phyloP scores from a whole-genome alignment of 345 rosid genomes.

The Eutrema heterophyllum region DNA sequence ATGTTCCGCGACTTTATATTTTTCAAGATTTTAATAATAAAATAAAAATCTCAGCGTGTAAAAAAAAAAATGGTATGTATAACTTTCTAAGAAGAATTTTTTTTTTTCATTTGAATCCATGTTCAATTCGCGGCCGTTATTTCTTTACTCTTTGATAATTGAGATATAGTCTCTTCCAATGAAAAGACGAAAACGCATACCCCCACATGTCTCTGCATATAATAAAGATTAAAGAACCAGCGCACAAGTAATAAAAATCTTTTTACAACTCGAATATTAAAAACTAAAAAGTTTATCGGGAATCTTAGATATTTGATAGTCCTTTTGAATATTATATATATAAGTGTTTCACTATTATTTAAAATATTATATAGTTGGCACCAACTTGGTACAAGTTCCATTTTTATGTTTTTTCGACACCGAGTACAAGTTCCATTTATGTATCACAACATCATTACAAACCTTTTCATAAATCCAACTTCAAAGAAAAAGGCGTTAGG shows the following conservation, averaged over 20 bases:
- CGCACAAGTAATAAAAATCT: not conserved
- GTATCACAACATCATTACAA: slow-evolving; percentile 7
- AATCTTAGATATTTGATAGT: not conserved
- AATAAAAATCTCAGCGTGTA: no score
- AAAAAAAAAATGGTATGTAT: no score
- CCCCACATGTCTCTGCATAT: slow-evolving; percentile 3
- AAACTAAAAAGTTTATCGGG: slow-evolving; percentile 13
- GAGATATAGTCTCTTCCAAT: slow-evolving; percentile 1
- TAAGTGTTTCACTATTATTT: not conserved
- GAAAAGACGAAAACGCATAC: slow-evolving; percentile 17
- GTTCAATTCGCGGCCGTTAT: no score
- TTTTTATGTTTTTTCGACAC: no score
- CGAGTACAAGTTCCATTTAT: slow-evolving; percentile 27
- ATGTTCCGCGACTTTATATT: no score
- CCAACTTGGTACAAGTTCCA: slow-evolving; percentile 26
- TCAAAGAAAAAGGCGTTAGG: not conserved
- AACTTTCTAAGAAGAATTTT: no score
- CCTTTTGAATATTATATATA: not conserved
- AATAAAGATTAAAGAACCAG: slow-evolving; percentile 15
- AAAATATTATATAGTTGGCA: not conserved
- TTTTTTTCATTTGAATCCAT: no score
- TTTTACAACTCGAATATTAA: slow-evolving; percentile 8
- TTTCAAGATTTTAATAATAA: no score
- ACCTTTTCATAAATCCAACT: slow-evolving; percentile 8
- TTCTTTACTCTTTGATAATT: no score